phyloP scores from a whole-genome alignment of 225 moss, liverwort and hornwort species.

The Physcomitrium patens region DNA sequence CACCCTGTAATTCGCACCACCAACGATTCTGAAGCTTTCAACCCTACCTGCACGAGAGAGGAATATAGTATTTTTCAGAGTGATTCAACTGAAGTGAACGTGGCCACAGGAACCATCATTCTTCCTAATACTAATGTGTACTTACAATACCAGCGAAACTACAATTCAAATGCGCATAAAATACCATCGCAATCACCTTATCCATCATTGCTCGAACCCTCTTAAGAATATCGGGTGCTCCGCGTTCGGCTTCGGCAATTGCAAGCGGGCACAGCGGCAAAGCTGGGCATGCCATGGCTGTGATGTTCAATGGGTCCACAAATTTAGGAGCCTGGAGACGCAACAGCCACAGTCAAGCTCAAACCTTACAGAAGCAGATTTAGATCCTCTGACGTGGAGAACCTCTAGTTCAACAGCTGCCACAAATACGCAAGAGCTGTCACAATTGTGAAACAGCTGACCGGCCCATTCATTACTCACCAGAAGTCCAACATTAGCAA shows the following conservation, averaged over 20 bases:
- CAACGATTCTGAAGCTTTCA: slow-evolving; percentile 67
- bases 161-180: not conserved
- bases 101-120: not conserved
- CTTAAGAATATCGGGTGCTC: slow-evolving; percentile 83
- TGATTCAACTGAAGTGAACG: not conserved
- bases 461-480: slow-evolving; percentile 40
- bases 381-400: slow-evolving; percentile 1
- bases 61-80: slow-evolving; percentile 7
- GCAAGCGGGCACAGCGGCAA: slow-evolving; percentile 94
- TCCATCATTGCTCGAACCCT: slow-evolving; percentile 79
- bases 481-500: slow-evolving; percentile 76
- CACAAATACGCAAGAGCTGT: not conserved
- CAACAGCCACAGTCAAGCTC: slow-evolving; percentile 2
- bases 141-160: not conserved
- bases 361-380: not conserved
- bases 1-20: slow-evolving; percentile 96
- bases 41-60: slow-evolving; percentile 39
- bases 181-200: slow-evolving; percentile 39
- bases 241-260: slow-evolving; percentile 92
- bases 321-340: slow-evolving; percentile 65
- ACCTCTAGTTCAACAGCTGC: not conserved
- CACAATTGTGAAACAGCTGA: not conserved
- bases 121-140: slow-evolving; percentile 22
- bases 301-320: slow-evolving; percentile 77
- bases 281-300: slow-evolving; percentile 93